Conservation (phyloP, 257 asterid species). For the Solanum pinnatisectum region DNA sequence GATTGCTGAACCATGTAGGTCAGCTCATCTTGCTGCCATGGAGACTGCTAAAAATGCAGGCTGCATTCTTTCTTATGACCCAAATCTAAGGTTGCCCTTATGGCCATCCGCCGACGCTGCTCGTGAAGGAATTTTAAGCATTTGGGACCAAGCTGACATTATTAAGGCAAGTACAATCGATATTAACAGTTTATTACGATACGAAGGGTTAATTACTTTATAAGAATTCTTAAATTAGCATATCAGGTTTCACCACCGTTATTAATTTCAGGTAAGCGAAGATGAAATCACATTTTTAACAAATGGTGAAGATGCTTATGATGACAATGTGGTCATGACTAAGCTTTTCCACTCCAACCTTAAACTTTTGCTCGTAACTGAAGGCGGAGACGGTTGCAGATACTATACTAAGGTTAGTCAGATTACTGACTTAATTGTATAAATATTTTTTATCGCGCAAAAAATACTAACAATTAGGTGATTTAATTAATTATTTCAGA, state of each 20-base stretch:
- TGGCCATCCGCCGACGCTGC: slow-evolving; percentile 21
- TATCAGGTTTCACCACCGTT: not conserved
- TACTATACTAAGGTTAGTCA: slow-evolving; percentile 7
- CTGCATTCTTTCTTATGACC: slow-evolving; percentile 76
- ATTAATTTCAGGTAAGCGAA: slow-evolving; percentile 17
- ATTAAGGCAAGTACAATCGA: slow-evolving; percentile 8
- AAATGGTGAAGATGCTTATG: slow-evolving; percentile 20
- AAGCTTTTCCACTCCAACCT: slow-evolving; percentile 22
- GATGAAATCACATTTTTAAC: slow-evolving; percentile 29
- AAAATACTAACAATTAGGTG: not conserved
- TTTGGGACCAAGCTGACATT: slow-evolving; percentile 35
- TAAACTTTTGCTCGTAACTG: slow-evolving; percentile 25
- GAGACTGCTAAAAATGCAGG: slow-evolving; percentile 65
- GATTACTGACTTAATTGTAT: not conserved
- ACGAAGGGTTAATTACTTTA: not conserved
- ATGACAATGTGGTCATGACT: slow-evolving; percentile 20
- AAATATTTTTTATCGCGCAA: not conserved
- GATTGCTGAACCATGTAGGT: slow-evolving; percentile 82
- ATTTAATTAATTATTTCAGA: slow-evolving; percentile 1
- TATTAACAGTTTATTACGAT: not conserved
- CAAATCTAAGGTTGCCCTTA: slow-evolving; percentile 63
- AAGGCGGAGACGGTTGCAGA: slow-evolving; percentile 27
- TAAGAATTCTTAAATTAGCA: not conserved
- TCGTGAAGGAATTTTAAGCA: slow-evolving; percentile 17
- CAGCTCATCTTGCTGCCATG: slow-evolving; percentile 82